Evolutionary conservation across 2,329 filamentous ascomycete genomes (phyloP).

Genomic region (Cercospora sesami): DNA sequence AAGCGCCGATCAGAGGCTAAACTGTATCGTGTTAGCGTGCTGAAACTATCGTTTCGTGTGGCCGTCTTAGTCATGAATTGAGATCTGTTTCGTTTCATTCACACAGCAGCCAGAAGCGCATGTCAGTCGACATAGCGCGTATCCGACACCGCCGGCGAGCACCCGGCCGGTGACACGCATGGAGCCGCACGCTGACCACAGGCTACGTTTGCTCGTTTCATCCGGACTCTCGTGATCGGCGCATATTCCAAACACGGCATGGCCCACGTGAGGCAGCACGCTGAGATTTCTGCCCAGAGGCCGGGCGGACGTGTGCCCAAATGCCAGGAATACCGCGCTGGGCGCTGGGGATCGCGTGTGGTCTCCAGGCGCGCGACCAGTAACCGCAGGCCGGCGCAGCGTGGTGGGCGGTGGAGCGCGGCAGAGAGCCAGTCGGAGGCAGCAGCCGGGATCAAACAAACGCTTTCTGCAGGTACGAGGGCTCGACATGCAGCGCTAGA

Average conservation of each 20-base stretch:
- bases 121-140: background rate
- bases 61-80: background rate
- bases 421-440: constrained; percentile 25
- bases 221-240: background rate
- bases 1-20: constrained; percentile 19
- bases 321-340: background rate
- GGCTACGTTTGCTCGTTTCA: background rate
- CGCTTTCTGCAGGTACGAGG: constrained; percentile 27
- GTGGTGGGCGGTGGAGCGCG: constrained; percentile 2
- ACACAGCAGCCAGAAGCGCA: background rate
- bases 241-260: constrained; percentile 2
- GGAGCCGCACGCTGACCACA: background rate
- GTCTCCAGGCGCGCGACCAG: background rate
- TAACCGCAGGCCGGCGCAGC: background rate
- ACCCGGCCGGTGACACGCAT: background rate
- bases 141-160: background rate
- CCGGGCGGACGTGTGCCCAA: background rate
- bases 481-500: constrained; percentile 10
- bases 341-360: background rate
- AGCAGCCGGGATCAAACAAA: constrained; percentile 25
- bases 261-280: background rate
- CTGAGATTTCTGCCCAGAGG: background rate
- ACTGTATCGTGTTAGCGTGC: constrained; percentile 14
- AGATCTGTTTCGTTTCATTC: background rate
- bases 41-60: constrained; percentile 18